Evolutionary conservation across 352 stramenopile genomes (phyloP).

Genomic region (Pythium dissotocum): DNA sequence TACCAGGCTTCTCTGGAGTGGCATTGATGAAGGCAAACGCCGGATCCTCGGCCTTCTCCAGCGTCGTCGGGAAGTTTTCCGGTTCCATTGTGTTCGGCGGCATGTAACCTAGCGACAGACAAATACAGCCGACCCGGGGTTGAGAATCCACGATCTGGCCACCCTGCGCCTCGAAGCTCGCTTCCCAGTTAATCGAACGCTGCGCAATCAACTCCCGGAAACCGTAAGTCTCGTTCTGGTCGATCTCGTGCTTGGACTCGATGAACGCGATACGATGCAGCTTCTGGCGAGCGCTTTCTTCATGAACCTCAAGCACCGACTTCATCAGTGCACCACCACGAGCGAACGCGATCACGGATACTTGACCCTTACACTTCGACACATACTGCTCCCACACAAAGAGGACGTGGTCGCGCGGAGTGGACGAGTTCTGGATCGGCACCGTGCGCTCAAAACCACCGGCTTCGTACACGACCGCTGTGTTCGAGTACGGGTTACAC

Average conservation of each 20-base stretch:
- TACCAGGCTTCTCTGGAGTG: conserved; percentile 73
- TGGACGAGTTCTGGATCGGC: conserved; percentile 81
- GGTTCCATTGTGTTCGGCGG: conserved; percentile 51
- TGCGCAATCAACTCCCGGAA: conserved; percentile 81
- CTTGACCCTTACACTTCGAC: conserved; percentile 78
- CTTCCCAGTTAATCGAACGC: conserved; percentile 89
- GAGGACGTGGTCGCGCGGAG: conserved; percentile 82
- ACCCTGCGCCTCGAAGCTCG: conserved; percentile 79
- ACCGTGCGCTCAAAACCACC: conserved; percentile 85
- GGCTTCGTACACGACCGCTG: conserved; percentile 86
- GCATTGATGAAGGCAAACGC: conserved; percentile 82
- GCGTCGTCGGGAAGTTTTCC: conserved; percentile 64
- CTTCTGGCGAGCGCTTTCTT: conserved; percentile 73
- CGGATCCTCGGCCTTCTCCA: conserved; percentile 81
- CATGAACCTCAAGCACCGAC: conserved; percentile 80
- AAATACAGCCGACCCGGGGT: conserved; percentile 84
- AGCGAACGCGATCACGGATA: conserved; percentile 84
- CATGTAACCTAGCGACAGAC: conserved; percentile 84
- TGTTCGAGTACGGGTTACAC: conserved; percentile 89
- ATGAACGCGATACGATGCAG: conserved; percentile 84
- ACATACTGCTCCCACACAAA: conserved; percentile 89
- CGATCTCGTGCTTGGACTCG: conserved; percentile 88
- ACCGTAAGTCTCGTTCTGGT: conserved; percentile 70
- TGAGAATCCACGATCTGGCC: conserved; percentile 88
- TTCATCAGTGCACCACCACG: conserved; percentile 81